phyloP scores from a whole-genome alignment of 345 rosid genomes.

The Salix suchowensis region DNA sequence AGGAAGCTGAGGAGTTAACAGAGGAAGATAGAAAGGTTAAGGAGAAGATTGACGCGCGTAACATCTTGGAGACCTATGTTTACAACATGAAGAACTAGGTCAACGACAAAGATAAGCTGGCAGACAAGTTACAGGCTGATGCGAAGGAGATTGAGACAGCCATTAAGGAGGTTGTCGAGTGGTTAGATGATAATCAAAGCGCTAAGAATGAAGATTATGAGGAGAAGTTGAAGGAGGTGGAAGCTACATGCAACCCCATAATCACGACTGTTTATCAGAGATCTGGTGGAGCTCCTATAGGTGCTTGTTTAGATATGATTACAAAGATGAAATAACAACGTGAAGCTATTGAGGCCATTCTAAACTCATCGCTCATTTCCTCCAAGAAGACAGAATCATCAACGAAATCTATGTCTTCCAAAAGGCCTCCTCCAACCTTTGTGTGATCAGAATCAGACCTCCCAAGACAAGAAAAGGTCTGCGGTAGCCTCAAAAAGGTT shows the following conservation, averaged over 20 bases:
- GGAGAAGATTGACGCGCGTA: constrained; percentile 29
- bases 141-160: constrained; percentile 23
- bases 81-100: constrained; percentile 28
- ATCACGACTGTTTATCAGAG: constrained; percentile 23
- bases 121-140: constrained; percentile 16
- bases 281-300: constrained; percentile 17
- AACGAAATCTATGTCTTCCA: no score
- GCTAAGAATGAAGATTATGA: constrained; percentile 28
- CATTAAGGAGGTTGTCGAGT: constrained; percentile 17
- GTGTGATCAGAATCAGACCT: no score
- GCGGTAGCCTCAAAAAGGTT: no score
- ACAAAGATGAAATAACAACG: no score
- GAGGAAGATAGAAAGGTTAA: constrained; percentile 25
- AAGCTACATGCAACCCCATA: constrained; percentile 13
- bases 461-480: no score
- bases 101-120: constrained; percentile 18
- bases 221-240: constrained; percentile 32
- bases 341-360: no score
- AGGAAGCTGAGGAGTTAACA: constrained; percentile 23
- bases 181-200: constrained; percentile 32
- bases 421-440: no score
- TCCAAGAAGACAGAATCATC: no score
- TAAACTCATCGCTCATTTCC: no score
- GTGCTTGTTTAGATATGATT: no score
- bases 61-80: constrained; percentile 24